These are phyloP conservation scores for Clarireedia sp. DNA, from an alignment of 2,329 filamentous ascomycete genomes.

Conservation along the genomic window DNA sequence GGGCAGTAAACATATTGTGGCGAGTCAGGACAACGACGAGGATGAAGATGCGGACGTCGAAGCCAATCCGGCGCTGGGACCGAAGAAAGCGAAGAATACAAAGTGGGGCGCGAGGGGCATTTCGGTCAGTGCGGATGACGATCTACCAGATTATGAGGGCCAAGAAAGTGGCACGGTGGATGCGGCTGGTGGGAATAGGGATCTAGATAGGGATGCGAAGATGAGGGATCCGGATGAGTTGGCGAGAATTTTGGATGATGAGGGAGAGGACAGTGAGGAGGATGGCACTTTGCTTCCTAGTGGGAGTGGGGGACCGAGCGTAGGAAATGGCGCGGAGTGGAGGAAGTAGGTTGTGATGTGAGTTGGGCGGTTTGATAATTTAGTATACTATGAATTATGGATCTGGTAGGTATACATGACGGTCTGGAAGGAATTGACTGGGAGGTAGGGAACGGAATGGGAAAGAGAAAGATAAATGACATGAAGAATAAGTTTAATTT, in stretches of 20 bases:
- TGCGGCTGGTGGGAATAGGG: slow-evolving; percentile 25
- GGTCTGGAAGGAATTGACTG: no score
- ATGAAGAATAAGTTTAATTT: no score
- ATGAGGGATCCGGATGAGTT: slow-evolving; percentile 61
- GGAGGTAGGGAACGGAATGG: no score
- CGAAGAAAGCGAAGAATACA: slow-evolving; percentile 3
- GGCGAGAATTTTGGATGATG: slow-evolving; percentile 50
- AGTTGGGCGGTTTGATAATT: no score
- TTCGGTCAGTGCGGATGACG: slow-evolving; percentile 56
- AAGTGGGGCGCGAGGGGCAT: slow-evolving; percentile 57
- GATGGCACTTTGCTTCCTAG: background rate
- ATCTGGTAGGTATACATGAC: no score
- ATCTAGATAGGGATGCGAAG: slow-evolving; percentile 53
- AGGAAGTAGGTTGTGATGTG: background rate
- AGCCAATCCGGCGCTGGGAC: slow-evolving; percentile 4
- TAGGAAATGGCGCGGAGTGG: slow-evolving; percentile 7
- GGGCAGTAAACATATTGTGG: slow-evolving; percentile 54
- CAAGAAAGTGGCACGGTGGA: slow-evolving; percentile 39
- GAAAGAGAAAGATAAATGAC: no score
- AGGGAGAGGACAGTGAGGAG: slow-evolving; percentile 35
- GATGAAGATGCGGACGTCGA: slow-evolving; percentile 20
- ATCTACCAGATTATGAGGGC: slow-evolving; percentile 30
- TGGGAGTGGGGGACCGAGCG: background rate
- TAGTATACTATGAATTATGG: no score
- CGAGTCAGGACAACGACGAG: slow-evolving; percentile 20